Conservation (phyloP, 208 protist genomes). For the Phytomonas sp. region DNA sequence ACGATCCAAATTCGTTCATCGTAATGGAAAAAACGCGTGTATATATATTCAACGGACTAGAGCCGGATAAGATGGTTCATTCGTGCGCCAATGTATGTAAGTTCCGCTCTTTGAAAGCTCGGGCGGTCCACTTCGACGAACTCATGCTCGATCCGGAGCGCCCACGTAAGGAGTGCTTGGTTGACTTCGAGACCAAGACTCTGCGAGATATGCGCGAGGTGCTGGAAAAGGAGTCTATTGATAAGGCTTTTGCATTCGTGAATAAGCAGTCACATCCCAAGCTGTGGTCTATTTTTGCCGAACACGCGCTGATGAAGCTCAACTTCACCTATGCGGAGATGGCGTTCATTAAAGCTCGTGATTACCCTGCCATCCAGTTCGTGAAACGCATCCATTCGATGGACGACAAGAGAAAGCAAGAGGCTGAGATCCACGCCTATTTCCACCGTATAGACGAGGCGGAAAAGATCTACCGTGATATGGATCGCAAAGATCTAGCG, state of each 20-base stretch:
- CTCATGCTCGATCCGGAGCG: conserved; percentile 90
- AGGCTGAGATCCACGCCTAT: conserved; percentile 94
- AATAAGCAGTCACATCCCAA: conserved; percentile 82
- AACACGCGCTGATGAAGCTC: conserved; percentile 81
- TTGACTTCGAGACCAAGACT: conserved; percentile 84
- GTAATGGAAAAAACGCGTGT: conserved; percentile 95
- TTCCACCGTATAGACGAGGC: conserved; percentile 94
- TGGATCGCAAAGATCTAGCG: conserved; percentile 94
- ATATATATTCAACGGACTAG: conserved; percentile 85
- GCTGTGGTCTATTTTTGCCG: conserved; percentile 93
- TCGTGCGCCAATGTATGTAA: conserved; percentile 87
- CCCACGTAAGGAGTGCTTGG: conserved; percentile 75
- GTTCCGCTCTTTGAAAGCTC: conserved; percentile 90
- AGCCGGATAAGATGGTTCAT: conserved; percentile 88
- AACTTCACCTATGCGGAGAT: conserved; percentile 88
- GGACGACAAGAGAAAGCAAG: conserved; percentile 91
- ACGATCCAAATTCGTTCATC: conserved; percentile 90
- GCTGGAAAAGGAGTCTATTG: conserved; percentile 44
- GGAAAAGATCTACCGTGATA: conserved; percentile 92
- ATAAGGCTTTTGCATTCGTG: conserved; percentile 91
- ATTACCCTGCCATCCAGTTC: conserved; percentile 96
- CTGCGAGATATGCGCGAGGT: conserved; percentile 83
- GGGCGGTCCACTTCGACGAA: conserved; percentile 89
- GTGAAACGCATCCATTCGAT: conserved; percentile 90
- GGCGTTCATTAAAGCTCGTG: conserved; percentile 90